A percentile compares a stretch with the other conserved stretches of the same genome.
These are phyloP conservation scores for Dactylis glomerata DNA, from an alignment of 176 grass and related monocot genomes.

Conservation along the genomic window DNA sequence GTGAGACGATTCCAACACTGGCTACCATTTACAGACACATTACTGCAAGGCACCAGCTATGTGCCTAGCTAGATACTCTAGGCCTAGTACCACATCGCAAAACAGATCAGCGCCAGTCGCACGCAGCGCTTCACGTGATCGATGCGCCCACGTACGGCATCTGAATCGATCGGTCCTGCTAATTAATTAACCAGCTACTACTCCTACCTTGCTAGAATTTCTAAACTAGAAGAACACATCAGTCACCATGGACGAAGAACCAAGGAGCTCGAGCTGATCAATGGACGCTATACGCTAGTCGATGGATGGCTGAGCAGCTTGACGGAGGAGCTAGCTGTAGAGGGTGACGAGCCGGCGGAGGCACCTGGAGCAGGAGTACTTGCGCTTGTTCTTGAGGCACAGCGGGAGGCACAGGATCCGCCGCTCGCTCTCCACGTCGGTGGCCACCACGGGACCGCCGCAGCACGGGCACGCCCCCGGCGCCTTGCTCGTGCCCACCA, in stretches of 20 bases:
- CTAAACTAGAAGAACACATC: not conserved
- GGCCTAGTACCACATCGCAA: not conserved
- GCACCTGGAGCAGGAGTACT: slow-evolving; percentile 70
- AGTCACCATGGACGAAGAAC: not conserved
- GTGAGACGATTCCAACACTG: too few relatives aligned
- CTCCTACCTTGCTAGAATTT: not conserved
- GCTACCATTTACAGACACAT: too few relatives aligned
- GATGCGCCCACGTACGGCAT: not conserved
- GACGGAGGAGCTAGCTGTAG: not conserved
- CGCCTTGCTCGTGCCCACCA: slow-evolving; percentile 63
- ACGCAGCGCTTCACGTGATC: not conserved
- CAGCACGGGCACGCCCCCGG: slow-evolving; percentile 70
- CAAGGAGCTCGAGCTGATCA: not conserved
- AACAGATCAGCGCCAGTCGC: not conserved
- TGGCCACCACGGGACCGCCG: slow-evolving; percentile 60
- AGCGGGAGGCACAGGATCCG: slow-evolving; percentile 69
- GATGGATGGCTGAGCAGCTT: not conserved
- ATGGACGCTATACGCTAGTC: too few relatives aligned
- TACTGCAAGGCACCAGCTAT: not conserved
- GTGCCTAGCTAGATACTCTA: too few relatives aligned
- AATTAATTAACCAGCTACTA: not conserved
- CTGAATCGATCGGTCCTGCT: not conserved
- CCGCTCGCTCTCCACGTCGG: slow-evolving; percentile 59
- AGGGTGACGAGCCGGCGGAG: slow-evolving; percentile 65
- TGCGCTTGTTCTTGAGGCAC: slow-evolving; percentile 71